These are phyloP conservation scores for Ambrosiella xylebori DNA, from an alignment of 2,329 filamentous ascomycete genomes.

Conservation along the genomic window DNA sequence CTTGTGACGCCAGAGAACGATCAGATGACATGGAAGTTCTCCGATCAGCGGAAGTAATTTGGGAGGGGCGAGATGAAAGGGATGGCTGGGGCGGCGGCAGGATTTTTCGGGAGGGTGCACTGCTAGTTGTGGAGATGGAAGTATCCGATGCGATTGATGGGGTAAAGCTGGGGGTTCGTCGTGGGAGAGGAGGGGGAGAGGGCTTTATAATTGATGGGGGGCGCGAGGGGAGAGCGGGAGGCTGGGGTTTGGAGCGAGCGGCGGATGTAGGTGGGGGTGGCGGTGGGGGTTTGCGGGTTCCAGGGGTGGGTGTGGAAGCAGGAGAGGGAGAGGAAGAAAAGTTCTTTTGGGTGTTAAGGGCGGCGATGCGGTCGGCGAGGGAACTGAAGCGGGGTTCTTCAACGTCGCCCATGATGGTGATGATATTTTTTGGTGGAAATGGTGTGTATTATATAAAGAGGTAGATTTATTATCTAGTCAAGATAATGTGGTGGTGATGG, in stretches of 20 bases:
- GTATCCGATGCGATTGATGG: not conserved
- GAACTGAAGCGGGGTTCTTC: conserved; percentile 45
- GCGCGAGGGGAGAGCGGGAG: not conserved
- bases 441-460: not conserved
- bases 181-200: conserved; percentile 21
- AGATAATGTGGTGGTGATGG: no score
- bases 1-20: conserved; percentile 27
- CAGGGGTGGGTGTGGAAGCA: not conserved
- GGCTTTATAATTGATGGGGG: conserved; percentile 20
- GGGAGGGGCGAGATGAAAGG: conserved; percentile 10
- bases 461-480: no score
- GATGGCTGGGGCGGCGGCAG: conserved; percentile 14
- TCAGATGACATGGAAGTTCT: conserved; percentile 42
- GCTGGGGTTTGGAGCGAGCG: conserved; percentile 15
- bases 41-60: conserved; percentile 19
- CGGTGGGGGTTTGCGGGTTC: conserved; percentile 19
- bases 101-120: not conserved
- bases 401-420: conserved; percentile 34
- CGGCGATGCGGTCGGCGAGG: conserved; percentile 45
- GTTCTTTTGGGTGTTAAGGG: conserved; percentile 44
- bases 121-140: not conserved
- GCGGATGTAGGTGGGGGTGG: conserved; percentile 13
- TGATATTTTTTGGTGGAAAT: conserved; percentile 17
- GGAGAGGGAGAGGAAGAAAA: conserved; percentile 20
- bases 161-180: conserved; percentile 12